Evolutionary conservation across 2,329 filamentous ascomycete genomes (phyloP), one percentile per base, ranked within the genome.

Genomic region (Cadophora sp.): DNA sequence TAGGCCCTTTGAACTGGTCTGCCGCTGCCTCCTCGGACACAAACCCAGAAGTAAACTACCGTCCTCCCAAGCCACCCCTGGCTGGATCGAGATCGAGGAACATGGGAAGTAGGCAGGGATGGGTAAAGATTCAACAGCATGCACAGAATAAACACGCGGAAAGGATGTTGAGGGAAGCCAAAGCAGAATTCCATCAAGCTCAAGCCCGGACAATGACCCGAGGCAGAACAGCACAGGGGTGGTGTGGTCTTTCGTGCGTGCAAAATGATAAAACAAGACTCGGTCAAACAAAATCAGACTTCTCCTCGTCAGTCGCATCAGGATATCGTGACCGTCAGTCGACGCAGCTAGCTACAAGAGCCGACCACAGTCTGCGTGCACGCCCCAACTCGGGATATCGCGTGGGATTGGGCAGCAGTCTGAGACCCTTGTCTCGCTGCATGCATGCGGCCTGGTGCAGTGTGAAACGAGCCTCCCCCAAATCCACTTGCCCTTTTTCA

Each of bases 331-430:
- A 65, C 69, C 72, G 65, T 64, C 71, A 69, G 69, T 68, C 72
- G 74, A 74, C 50, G 26, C 64, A 43, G 26, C 51, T 24, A 59
- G 48, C 50, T 22, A 16, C 26, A 24, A 24, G 12, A 29, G 50
- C n/a, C 50, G 65, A 34, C 61, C 14, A 51, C 26, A 66, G 71
- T 68, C 67, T 62, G 71, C 73, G 69, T 69, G 59, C 40, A 55
- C 48, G 19, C 64, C 48, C 55, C 46, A 31, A 50, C 40, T 65
- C 29, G 37, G 64, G 31, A 53, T 40, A 37, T 31, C 67, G 71
- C 72, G 66, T 74, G 71, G 70, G 74, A 76, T 75, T 76, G 72
- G 73, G 69, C 70, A 72, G 71, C 73, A 72, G 64, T 59, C 43
- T 58, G 61, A 73, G 64, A 70, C 61, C 72, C 72, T 72, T 59